A percentile compares a stretch with the other conserved stretches of the same genome.
These are phyloP conservation scores for Jatropha multifida DNA, from an alignment of 441 rosid species.

Conservation along the genomic window DNA sequence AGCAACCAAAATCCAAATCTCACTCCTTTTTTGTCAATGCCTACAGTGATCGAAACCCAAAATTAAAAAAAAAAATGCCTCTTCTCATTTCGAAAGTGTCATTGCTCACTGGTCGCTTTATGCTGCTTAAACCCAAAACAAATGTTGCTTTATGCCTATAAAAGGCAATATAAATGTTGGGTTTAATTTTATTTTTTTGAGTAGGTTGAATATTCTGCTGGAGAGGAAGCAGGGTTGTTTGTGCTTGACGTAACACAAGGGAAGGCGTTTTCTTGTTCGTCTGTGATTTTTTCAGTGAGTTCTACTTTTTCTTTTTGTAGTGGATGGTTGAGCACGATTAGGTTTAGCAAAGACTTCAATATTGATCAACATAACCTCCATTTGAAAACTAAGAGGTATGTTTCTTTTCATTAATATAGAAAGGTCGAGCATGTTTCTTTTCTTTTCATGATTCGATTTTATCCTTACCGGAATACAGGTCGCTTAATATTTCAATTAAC, in stretches of 20 bases:
- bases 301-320: neutral
- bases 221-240: slow-evolving; percentile 49
- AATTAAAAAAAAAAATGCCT: neutral
- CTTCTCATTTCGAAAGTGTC: slow-evolving; percentile 24
- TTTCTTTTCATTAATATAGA: too few relatives aligned
- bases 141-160: neutral
- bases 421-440: too few relatives aligned
- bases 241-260: slow-evolving; percentile 40
- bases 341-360: neutral
- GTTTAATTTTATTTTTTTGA: slow-evolving; percentile 16
- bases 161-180: neutral
- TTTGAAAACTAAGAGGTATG: neutral
- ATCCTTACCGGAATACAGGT: too few relatives aligned
- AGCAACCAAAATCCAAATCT: slow-evolving; percentile 22
- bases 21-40: slow-evolving; percentile 13
- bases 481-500: too few relatives aligned
- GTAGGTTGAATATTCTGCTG: slow-evolving; percentile 54
- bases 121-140: slow-evolving; percentile 13
- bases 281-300: slow-evolving; percentile 81
- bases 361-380: neutral
- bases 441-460: too few relatives aligned
- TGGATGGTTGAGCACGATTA: too few relatives aligned
- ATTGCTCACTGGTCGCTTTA: slow-evolving; percentile 25
- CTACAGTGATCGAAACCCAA: slow-evolving; percentile 22
- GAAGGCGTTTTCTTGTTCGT: slow-evolving; percentile 81